Percentiles rank a stretch among this genome's conserved stretches.
Conservation (phyloP, 805 yeast genomes). For the Candida quercuum region DNA sequence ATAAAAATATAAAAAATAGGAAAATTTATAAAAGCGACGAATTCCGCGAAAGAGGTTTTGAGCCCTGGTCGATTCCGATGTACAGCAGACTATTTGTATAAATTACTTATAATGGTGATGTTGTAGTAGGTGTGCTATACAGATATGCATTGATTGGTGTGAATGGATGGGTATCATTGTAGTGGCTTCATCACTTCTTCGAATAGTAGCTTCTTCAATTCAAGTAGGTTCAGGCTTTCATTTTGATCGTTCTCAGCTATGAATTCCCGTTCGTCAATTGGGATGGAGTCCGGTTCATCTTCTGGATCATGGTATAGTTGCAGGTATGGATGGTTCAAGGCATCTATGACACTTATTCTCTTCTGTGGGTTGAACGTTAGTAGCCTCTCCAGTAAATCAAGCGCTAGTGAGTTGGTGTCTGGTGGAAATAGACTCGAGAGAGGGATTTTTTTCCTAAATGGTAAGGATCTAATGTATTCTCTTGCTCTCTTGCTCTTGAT, state of each 20-base stretch:
- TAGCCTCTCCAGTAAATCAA: conserved; percentile 63
- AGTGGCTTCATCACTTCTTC: conserved; percentile 68
- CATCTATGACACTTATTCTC: conserved; percentile 69
- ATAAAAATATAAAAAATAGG: too few species aligned
- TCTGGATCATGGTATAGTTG: conserved; percentile 62
- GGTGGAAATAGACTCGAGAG: conserved; percentile 44
- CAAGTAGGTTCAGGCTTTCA: conserved; percentile 68
- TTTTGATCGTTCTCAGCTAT: conserved; percentile 29
- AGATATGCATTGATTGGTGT: too few species aligned
- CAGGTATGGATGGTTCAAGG: conserved; percentile 69
- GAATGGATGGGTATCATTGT: too few species aligned
- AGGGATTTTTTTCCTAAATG: conserved; percentile 54
- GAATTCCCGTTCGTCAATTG: conserved; percentile 32
- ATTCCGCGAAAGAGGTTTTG: too few species aligned
- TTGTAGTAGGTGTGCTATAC: too few species aligned
- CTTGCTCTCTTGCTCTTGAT: conserved; percentile 72
- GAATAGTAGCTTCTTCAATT: conserved; percentile 69
- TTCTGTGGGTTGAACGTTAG: conserved; percentile 70
- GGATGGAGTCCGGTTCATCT: conserved; percentile 55
- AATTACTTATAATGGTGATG: background rate
- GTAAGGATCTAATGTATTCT: conserved; percentile 67
- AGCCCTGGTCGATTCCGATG: too few species aligned
- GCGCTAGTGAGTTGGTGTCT: conserved; percentile 39
- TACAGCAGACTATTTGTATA: too few species aligned
- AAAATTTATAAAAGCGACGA: too few species aligned